Evolutionary conservation across 1,284 basidiomycete species (phyloP).

Genomic region (Cryptococcus maquisensis): DNA sequence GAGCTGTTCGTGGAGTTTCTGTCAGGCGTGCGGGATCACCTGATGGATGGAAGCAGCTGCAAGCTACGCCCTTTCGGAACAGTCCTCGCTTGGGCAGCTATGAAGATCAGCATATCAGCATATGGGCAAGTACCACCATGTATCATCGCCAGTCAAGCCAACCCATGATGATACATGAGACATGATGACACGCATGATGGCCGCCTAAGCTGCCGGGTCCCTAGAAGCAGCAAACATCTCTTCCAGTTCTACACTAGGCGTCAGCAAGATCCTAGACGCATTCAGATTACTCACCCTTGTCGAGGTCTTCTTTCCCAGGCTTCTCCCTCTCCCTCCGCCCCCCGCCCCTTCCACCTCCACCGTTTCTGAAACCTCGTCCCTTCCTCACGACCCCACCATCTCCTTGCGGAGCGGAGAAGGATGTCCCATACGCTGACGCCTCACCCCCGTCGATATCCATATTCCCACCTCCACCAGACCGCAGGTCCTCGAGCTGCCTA

Average conservation of each 20-base stretch:
- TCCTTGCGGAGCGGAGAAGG: no score
- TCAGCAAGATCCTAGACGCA: slow-evolving; percentile 3
- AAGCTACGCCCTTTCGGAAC: no score
- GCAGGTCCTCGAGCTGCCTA: slow-evolving; percentile 32
- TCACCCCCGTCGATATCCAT: slow-evolving; percentile 5
- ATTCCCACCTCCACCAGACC: slow-evolving; percentile 10
- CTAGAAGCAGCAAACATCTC: slow-evolving; percentile 19
- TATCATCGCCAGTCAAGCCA: no score
- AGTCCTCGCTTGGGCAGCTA: no score
- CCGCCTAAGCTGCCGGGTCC: no score
- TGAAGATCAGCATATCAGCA: no score
- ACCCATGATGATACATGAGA: no score
- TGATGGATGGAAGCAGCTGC: no score
- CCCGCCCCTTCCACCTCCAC: slow-evolving; percentile 5
- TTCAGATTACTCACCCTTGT: slow-evolving; percentile 31
- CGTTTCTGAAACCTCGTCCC: slow-evolving; percentile 3
- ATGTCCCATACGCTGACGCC: neutral
- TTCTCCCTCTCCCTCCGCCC: slow-evolving; percentile 11
- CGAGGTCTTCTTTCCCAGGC: slow-evolving; percentile 35
- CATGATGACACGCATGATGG: no score
- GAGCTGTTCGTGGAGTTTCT: no score
- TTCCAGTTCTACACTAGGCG: slow-evolving; percentile 19
- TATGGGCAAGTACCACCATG: no score
- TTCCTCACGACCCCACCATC: neutral
- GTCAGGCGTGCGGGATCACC: no score